These are phyloP conservation scores for Chaetomium sp. DNA, from an alignment of 2,329 filamentous ascomycete species.

Conservation along the genomic window DNA sequence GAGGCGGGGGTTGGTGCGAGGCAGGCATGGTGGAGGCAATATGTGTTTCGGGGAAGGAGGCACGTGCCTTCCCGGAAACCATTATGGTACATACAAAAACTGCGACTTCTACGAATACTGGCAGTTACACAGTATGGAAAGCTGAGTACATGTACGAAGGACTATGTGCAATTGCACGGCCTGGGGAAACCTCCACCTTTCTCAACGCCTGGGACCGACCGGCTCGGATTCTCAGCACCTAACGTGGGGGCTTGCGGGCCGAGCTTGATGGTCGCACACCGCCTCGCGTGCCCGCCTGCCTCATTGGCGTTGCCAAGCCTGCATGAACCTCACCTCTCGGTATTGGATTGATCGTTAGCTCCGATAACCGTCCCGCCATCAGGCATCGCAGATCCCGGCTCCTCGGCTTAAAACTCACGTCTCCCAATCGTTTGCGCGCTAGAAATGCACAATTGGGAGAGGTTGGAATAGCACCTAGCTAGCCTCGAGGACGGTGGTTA, in stretches of 20 bases:
- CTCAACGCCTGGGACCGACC: too few relatives aligned
- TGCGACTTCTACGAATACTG: neutral
- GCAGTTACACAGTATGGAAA: too few relatives aligned
- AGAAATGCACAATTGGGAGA: neutral
- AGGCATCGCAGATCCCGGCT: too few relatives aligned
- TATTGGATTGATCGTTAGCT: neutral
- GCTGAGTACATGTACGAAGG: too few relatives aligned
- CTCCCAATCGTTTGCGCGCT: neutral
- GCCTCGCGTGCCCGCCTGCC: slow-evolving; percentile 15
- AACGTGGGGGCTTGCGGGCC: too few relatives aligned
- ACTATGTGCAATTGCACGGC: too few relatives aligned
- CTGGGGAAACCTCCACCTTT: too few relatives aligned
- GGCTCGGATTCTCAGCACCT: too few relatives aligned
- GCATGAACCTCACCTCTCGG: neutral
- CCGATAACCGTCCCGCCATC: neutral
- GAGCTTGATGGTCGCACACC: neutral
- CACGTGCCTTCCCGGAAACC: neutral
- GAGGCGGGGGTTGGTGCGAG: neutral
- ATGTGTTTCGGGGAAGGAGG: neutral
- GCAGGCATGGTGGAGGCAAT: neutral
- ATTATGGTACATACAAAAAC: neutral
- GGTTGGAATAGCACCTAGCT: too few relatives aligned
- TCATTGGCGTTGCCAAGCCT: slow-evolving; percentile 4
- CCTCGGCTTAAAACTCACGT: neutral
- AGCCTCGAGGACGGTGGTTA: too few relatives aligned